These are phyloP conservation scores for Monascus ruber DNA, from an alignment of 2,329 filamentous ascomycete species.

Conservation along the genomic window DNA sequence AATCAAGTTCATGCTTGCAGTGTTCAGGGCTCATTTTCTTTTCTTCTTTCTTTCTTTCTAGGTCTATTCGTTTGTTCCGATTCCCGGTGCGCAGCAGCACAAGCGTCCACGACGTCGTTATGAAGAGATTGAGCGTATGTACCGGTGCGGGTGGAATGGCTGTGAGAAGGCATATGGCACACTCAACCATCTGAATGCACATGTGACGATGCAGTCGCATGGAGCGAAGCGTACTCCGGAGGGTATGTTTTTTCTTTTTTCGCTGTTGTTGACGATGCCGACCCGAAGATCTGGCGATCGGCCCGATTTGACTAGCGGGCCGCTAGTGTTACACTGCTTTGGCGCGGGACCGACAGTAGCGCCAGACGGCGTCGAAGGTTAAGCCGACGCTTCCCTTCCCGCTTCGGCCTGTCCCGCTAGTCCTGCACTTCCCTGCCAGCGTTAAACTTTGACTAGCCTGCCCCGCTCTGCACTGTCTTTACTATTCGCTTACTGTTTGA, in stretches of 20 bases:
- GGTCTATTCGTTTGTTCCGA: constrained; percentile 96
- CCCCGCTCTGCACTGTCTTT: too few species aligned
- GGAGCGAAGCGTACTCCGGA: constrained; percentile 90
- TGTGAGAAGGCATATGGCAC: constrained; percentile 99
- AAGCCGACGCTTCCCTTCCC: not conserved
- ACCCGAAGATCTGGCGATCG: not conserved
- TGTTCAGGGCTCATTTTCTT: constrained; percentile 13
- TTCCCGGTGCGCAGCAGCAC: constrained; percentile 92
- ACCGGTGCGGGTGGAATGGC: constrained; percentile 97
- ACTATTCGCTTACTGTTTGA: constrained; percentile 1
- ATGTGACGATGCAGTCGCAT: constrained; percentile 98
- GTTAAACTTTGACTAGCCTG: too few species aligned
- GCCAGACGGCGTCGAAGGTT: not conserved
- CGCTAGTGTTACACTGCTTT: constrained; percentile 1
- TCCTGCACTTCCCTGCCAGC: too few species aligned
- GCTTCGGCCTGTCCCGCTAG: too few species aligned
- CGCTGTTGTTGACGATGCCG: constrained; percentile 16
- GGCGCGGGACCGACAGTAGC: not conserved
- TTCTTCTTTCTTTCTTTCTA: constrained; percentile 34
- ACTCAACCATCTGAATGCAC: constrained; percentile 91
- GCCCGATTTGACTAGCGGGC: not conserved
- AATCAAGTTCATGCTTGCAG: not conserved
- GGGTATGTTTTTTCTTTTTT: constrained; percentile 51
- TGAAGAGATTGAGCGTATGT: constrained; percentile 99
- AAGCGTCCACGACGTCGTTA: constrained; percentile 88